Conservation (phyloP, 768 basidiomycete genomes). For the Lenzites betulinus region DNA sequence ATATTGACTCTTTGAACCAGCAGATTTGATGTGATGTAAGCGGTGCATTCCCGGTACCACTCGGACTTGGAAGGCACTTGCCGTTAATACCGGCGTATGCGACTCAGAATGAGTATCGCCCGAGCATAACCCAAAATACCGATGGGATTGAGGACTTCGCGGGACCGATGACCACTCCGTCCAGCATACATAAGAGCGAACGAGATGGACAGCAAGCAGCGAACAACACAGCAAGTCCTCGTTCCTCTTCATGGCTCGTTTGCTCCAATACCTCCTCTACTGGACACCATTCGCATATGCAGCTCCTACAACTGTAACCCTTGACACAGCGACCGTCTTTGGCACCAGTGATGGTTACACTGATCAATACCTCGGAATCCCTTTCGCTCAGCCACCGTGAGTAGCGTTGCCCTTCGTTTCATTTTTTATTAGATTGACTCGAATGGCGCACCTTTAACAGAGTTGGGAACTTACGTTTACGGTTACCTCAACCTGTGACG, state of each 20-base stretch:
- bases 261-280: background rate
- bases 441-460: constrained; percentile 27
- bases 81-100: too few relatives aligned
- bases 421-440: constrained; percentile 30
- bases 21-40: too few relatives aligned
- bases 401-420: constrained; percentile 27
- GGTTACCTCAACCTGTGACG: constrained; percentile 41
- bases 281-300: background rate
- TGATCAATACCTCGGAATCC: constrained; percentile 52
- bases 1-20: too few relatives aligned
- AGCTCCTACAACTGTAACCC: constrained; percentile 36
- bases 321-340: constrained; percentile 48
- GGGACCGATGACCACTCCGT: too few relatives aligned
- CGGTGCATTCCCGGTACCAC: too few relatives aligned
- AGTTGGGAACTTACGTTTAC: constrained; percentile 43
- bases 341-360: constrained; percentile 38
- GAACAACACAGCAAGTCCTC: too few relatives aligned
- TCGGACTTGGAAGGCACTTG: too few relatives aligned
- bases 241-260: background rate
- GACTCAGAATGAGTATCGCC: too few relatives aligned
- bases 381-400: constrained; percentile 58
- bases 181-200: too few relatives aligned
- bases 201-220: too few relatives aligned
- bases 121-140: too few relatives aligned
- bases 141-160: too few relatives aligned